Base-by-base conservation (phyloP, 345 rosid species). In the Crucihimalaya himalaica region DNA sequence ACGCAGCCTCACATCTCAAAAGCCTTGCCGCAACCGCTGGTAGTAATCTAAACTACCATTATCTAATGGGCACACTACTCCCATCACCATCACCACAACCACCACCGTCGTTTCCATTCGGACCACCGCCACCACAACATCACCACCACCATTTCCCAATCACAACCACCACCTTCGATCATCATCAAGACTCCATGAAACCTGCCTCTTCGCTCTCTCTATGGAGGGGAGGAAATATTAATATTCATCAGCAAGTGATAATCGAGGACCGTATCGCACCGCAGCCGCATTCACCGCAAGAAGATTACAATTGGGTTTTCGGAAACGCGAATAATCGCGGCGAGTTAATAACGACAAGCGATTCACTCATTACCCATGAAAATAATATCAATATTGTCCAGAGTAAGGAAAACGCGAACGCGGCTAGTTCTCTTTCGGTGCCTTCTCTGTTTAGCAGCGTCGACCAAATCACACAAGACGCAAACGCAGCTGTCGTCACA, bases 371-470 rank as follows among this genome's bases (percentile, higher is more conserved):
- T 6, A 75, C 74, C 0, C 63, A 75, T 8, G 79, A 75, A 5
- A 52, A 68, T 15, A 68, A 18, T 68, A 54, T 51, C 15, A 46
- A 8, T 48, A 23, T 54, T 2, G 46, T 39, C 23, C 71, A 52
- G 14, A 66, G 27, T 42, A 75, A 76, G 20, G 70, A 62, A 69
- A 76, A 76, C 70, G 75, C 70, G 45, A 69, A 76, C 79, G 70
- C 75, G 66, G 52, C 14, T 21, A 68, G 68, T 53, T 70, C 80
- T 39, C 64, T 71, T 29, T 71, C 72, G 3, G 88, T 88, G 65
- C 99, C 97, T 72, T 95, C 92, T 39, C 75, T 88, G 45, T 92
- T 78, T 42, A 88, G 93, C 83, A 80, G 80, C 29, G 88, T 81
- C 12, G 86, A 80, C 5, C 83, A 74, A 4, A 55, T 80, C 9